Evolutionary conservation across 805 yeast genomes (phyloP).

Genomic region (Cyberlindnera xylosilytica): DNA sequence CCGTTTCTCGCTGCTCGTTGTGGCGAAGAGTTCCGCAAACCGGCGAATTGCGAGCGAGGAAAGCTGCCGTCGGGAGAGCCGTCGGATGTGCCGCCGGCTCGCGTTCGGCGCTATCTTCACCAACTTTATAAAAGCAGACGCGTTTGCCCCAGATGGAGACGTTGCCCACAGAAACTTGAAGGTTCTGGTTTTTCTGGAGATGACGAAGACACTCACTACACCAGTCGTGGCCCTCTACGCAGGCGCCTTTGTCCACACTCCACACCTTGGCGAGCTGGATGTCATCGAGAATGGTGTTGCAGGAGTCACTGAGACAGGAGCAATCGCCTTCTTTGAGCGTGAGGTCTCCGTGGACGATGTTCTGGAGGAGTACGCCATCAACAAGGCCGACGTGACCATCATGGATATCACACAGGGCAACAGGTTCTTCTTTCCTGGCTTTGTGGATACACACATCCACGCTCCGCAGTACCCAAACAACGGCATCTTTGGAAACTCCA

Average conservation of each 20-base stretch:
- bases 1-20: no score
- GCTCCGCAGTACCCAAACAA: constrained; percentile 82
- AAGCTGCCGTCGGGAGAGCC: not conserved
- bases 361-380: constrained; percentile 10
- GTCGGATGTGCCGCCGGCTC: not conserved
- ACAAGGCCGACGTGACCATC: constrained; percentile 29
- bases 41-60: not conserved
- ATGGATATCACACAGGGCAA: constrained; percentile 35
- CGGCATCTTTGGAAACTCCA: constrained; percentile 81
- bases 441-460: constrained; percentile 79
- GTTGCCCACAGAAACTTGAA: no score
- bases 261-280: constrained; percentile 53
- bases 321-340: constrained; percentile 28
- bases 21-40: no score
- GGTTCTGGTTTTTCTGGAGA: not conserved
- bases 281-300: constrained; percentile 52
- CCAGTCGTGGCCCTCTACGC: constrained; percentile 39
- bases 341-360: constrained; percentile 7
- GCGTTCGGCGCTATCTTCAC: no score
- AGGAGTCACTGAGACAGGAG: constrained; percentile 51
- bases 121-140: no score
- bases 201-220: constrained; percentile 4
- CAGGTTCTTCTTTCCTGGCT: constrained; percentile 77
- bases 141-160: no score
- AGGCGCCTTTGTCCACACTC: constrained; percentile 77